These are phyloP conservation scores for Dalbergia cochinchinensis DNA, from an alignment of 306 rosid genomes.

Conservation along the genomic window DNA sequence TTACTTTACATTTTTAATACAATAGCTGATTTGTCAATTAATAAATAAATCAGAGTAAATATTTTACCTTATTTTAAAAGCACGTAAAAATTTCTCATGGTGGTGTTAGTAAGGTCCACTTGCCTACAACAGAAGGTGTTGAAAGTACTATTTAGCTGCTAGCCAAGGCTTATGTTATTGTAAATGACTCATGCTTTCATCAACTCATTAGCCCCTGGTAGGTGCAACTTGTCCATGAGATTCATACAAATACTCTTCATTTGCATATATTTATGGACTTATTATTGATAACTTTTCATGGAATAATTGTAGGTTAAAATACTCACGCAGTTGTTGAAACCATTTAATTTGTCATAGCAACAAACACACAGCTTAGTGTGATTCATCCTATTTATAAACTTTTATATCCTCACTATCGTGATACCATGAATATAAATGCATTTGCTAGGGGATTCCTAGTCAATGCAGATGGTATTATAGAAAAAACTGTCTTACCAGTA, in stretches of 20 bases:
- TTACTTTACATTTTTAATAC: too few species aligned
- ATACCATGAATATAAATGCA: constrained; percentile 38
- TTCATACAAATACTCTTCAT: background rate
- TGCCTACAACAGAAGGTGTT: constrained; percentile 60
- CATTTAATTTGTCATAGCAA: constrained; percentile 42
- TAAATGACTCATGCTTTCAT: constrained; percentile 62
- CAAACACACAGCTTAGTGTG: constrained; percentile 28
- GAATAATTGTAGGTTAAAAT: constrained; percentile 48
- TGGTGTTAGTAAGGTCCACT: constrained; percentile 52
- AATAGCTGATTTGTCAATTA: too few species aligned
- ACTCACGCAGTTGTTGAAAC: constrained; percentile 65
- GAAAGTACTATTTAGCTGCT: constrained; percentile 56
- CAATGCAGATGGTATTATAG: constrained; percentile 27
- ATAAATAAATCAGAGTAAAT: too few species aligned
- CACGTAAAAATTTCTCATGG: too few species aligned
- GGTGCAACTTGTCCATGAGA: background rate
- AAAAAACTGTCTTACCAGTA: constrained; percentile 5
- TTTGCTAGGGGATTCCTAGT: constrained; percentile 6
- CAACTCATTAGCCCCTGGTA: constrained; percentile 67
- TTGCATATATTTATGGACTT: background rate
- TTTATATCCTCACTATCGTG: constrained; percentile 28
- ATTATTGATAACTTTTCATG: background rate
- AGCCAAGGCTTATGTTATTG: constrained; percentile 65
- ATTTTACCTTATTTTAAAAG: too few species aligned
- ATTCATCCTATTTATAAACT: constrained; percentile 30